phyloP scores from a whole-genome alignment of 805 yeast species.

The Hemisphaericaspora nanyangensis region DNA sequence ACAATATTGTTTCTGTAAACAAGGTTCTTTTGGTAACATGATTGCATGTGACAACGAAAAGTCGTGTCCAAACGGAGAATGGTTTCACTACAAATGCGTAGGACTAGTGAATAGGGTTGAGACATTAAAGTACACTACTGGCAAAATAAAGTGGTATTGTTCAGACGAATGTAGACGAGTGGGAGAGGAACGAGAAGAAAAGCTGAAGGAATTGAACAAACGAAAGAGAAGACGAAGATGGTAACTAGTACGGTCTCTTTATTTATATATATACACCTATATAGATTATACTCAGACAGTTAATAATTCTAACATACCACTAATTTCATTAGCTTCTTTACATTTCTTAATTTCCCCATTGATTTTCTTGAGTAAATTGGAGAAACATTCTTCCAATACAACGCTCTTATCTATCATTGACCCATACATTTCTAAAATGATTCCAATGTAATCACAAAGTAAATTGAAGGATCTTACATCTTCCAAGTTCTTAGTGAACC shows the following conservation, averaged over 20 bases:
- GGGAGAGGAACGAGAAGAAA: constrained; percentile 8
- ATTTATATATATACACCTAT: constrained; percentile 14
- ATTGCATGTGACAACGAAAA: constrained; percentile 82
- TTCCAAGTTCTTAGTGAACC: constrained; percentile 75
- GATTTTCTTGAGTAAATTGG: constrained; percentile 57
- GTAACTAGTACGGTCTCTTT: constrained; percentile 6
- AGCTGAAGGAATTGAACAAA: constrained; percentile 9
- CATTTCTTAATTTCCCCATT: constrained; percentile 71
- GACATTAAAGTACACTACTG: constrained; percentile 31
- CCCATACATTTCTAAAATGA: constrained; percentile 72
- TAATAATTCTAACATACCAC: constrained; percentile 89
- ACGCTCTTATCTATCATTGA: constrained; percentile 69
- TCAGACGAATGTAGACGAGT: constrained; percentile 26
- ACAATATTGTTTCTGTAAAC: constrained; percentile 84
- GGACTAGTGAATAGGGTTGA: constrained; percentile 37
- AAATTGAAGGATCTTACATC: constrained; percentile 69
- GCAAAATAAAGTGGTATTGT: constrained; percentile 39
- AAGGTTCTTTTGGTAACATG: constrained; percentile 94
- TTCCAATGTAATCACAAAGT: constrained; percentile 65
- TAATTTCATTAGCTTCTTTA: constrained; percentile 81
- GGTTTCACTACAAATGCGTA: constrained; percentile 46
- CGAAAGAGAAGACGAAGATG: constrained; percentile 13
- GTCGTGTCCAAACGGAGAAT: constrained; percentile 41
- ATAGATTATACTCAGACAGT: too few relatives aligned
- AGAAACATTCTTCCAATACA: constrained; percentile 69